Evolutionary conservation across 169 alveolate genomes (phyloP), one percentile per base, ranked within the genome.

Genomic region (Cryptosporidium canis): DNA sequence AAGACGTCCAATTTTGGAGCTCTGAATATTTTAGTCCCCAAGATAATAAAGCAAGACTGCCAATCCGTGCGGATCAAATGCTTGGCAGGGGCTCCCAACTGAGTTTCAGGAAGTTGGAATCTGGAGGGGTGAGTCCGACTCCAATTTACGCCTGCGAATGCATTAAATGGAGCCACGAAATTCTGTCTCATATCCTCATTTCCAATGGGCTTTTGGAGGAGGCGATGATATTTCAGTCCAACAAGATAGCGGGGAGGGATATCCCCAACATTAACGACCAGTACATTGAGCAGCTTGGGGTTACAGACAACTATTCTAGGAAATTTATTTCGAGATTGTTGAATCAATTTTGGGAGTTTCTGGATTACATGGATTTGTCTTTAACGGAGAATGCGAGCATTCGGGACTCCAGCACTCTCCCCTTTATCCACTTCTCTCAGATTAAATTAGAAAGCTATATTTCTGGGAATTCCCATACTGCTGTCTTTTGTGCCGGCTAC

Each of bases 311-410:
- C 7, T 91, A 91, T 67, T 82, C 82, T 31, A 47, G 94, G 35
- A 85, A 63, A 83, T 91, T 83, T 61, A 85, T 91, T 12, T 44
- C 83, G 18, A 90, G 87, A 64, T 87, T 91, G 56, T 91, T 91
- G 66, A 67, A 83, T 12, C 90, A 77, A 45, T 84, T 91, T 39
- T 90, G 90, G 31, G 85, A 77, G 67, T 91, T 85, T 14, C 31
- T 91, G 29, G 94, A 91, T 67, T 82, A 65, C 43, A 90, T 91
- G 41, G 94, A 91, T 85, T 72, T 83, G 33, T 66, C 87, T 21
- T 45, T 91, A 24, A 82, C 51, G 66, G 90, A 63, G 63, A 91
- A 91, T 24, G 37, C 64, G 2, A 58, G 48, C 7, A 31, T 67
- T 8, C 66, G 43, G 83, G 70, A 33, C 31, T 8, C 45, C 63